These are phyloP conservation scores for Verbascum thapsus DNA, from an alignment of 257 asterid species.

Conservation along the genomic window DNA sequence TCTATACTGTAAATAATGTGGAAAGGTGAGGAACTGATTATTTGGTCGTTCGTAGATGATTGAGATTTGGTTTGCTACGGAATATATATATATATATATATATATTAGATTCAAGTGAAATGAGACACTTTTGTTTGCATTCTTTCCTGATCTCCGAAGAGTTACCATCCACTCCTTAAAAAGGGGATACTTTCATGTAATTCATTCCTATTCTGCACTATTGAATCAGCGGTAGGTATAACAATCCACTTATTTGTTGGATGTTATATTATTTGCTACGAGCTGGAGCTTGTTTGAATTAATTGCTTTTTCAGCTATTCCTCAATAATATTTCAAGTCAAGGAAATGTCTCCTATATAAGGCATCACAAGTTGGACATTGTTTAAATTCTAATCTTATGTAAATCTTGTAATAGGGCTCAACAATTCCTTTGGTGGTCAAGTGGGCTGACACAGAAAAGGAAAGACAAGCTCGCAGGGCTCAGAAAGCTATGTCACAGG, in stretches of 20 bases:
- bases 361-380: neutral
- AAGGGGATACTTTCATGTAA: too few relatives aligned
- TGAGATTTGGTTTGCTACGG: neutral
- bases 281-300: conserved; percentile 1
- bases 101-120: too few relatives aligned
- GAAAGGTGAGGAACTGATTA: neutral
- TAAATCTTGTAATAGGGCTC: conserved; percentile 61
- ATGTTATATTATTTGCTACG: neutral
- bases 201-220: too few relatives aligned
- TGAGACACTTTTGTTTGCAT: neutral
- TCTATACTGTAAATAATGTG: neutral
- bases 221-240: conserved; percentile 15
- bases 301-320: conserved; percentile 10
- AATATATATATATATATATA: neutral
- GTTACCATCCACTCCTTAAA: too few relatives aligned
- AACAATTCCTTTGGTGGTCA: conserved; percentile 90
- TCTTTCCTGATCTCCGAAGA: neutral
- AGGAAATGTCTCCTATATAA: conserved; percentile 3
- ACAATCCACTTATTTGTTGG: conserved; percentile 16
- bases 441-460: conserved; percentile 99
- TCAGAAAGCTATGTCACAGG: conserved; percentile 77
- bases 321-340: conserved; percentile 7
- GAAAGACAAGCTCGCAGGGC: conserved; percentile 92
- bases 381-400: conserved; percentile 28
- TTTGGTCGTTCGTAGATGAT: conserved; percentile 13